Evolutionary conservation across 306 rosid species (phyloP), one percentile per base, ranked within the genome.

Genomic region (Styphnolobium japonicum): DNA sequence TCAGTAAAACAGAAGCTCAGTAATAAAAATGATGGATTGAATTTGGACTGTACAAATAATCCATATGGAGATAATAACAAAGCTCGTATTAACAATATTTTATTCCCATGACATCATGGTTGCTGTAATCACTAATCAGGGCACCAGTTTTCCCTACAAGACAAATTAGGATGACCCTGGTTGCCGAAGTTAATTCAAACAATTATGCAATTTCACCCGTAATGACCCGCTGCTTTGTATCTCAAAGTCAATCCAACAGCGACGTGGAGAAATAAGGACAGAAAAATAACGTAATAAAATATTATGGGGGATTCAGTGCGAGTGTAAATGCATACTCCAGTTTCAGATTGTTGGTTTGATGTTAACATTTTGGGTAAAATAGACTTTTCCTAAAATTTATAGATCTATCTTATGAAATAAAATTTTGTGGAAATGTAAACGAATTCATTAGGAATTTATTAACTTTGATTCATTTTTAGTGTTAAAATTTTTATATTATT

Each of bases 71-170:
- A 76, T 76, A 77, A 77, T 51, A 15, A 34, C 40, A 2, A 77
- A 5, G 43, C 23, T 23, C 33, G 10, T 14, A 43, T 19, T 69
- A 75, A 75, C 51, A 75, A 49, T 49, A 34, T 34, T 51, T 63
- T 48, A 21, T 14, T 77, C 14, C 0, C 3, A 11, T 76, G 74
- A 71, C 70, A 76, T 77, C 74, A 69, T 82, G 74, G 85, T 67
- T 36, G 70, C 70, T 66, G 62, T 57, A 10, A 65, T 81, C 76
- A 65, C 42, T 37, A 31, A 57, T 7, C 43, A 61, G 0, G n/a
- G 71, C 22, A 55, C 53, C 55, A 10, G 7, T 4, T 67, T 76
- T 61, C 16, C 15, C 5, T 57, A 14, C 9, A 62, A 71, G 71
- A 71, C 80, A 67, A 81, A 81, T 22, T 46, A 31, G 34, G 29